Evolutionary conservation across 169 alveolate genomes (phyloP).

Genomic region (Plasmodium berghei): DNA sequence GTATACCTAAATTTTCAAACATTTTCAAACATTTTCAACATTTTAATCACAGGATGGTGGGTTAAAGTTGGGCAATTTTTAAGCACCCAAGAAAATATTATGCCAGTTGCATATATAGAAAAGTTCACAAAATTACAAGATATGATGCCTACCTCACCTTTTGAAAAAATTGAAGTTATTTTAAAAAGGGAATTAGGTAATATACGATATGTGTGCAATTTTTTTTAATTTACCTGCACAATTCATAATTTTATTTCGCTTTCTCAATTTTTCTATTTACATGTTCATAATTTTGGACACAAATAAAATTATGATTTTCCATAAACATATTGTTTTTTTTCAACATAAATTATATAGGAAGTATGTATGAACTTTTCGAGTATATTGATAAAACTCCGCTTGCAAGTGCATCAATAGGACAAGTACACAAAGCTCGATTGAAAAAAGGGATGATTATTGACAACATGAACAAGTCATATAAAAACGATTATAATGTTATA

Average conservation of each 20-base stretch:
- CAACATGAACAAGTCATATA: neutral
- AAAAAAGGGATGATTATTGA: conserved; percentile 7
- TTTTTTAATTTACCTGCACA: neutral
- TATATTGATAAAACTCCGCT: conserved; percentile 85
- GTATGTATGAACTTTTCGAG: conserved; percentile 73
- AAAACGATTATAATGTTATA: conserved; percentile 83
- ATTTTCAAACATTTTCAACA: too few relatives aligned
- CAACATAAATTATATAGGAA: neutral
- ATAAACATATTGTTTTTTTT: too few relatives aligned
- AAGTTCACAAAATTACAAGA: conserved; percentile 91
- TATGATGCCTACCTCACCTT: conserved; percentile 89
- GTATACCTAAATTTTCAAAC: too few relatives aligned
- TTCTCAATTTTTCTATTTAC: too few relatives aligned
- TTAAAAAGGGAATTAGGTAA: conserved; percentile 88
- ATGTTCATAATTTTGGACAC: too few relatives aligned
- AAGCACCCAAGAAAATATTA: conserved; percentile 91
- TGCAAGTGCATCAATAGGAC: conserved; percentile 91
- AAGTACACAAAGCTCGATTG: conserved; percentile 86
- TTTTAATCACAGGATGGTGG: conserved; percentile 90
- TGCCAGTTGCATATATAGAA: conserved; percentile 90
- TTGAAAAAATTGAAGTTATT: conserved; percentile 82
- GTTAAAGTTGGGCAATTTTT: conserved; percentile 94
- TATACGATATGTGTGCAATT: neutral
- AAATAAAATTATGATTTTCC: too few relatives aligned
- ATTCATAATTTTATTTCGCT: neutral